Base-by-base conservation (phyloP, 2,329 filamentous ascomycete species). In the Epichloe aotearoae region DNA sequence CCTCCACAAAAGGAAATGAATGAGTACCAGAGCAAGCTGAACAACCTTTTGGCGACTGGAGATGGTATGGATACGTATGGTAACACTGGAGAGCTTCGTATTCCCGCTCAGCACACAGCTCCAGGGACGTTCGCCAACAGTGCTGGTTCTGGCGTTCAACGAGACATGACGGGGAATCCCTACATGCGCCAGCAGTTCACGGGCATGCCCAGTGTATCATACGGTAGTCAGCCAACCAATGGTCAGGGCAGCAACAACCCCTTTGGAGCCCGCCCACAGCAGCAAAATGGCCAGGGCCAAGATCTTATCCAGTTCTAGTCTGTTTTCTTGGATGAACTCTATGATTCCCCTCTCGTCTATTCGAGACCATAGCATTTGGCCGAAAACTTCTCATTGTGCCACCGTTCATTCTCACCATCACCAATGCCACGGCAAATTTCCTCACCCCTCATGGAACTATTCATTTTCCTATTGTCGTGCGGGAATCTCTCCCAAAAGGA, bases 21-120 rank as follows among this genome's bases (percentile, higher is more conserved):
- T 59, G 78, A 80, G 63, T 82, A 83, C 65, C 77, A 83, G 63
- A 82, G 84, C 20, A 85, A 80, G 62, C 84, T 98, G 57, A 97
- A 97, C 64, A 79, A 86, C 1, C 80, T 98, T 36, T 80, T 98
- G 43, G 79, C 89, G 3, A 82, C 78, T 23, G 90, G 93, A 56
- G 93, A 98, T 52, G 93, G 93, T 23, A 86, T 94, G 73, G 93
- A 98, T 64, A 98, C 93, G 0, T 98, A 94, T 65, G 93, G 93
- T 57, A 98, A 98, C 66, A 88, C 88, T n/a, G 93, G 93, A 58
- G 88, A 97, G 56, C 76, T 95, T 45, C 89, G 93, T 67, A 95
- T 98, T 56, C 93, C 93, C 1, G 83, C 93, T 2, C 93, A 98
- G 65, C 93, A 98, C 67, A 98, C 93, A 0, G 89, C 93, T 1